Conservation (phyloP, 305 asterid species). For the Fraxinus angustifolia region DNA sequence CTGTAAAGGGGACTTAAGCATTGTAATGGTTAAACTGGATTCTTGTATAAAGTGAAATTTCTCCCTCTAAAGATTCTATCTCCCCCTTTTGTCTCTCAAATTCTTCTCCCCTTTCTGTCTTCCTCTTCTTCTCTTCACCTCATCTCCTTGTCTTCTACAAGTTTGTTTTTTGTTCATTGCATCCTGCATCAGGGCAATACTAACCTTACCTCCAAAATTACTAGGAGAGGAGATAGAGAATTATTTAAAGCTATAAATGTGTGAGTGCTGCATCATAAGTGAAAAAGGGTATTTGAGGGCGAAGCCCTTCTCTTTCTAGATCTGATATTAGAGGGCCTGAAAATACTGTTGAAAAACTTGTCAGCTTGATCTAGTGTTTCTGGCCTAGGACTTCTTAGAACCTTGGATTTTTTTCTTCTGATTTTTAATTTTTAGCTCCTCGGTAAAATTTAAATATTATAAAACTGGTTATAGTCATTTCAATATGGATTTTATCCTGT, state of each 20-base stretch:
- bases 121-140: neutral
- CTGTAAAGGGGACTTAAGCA: neutral
- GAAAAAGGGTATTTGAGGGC: neutral
- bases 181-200: neutral
- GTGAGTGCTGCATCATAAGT: neutral
- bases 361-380: neutral
- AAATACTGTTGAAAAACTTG: neutral
- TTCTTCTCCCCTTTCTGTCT: neutral
- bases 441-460: too few relatives aligned
- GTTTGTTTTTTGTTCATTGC: neutral
- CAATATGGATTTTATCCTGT: neutral
- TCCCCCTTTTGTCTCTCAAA: neutral
- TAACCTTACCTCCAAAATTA: neutral
- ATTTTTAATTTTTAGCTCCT: neutral
- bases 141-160: neutral
- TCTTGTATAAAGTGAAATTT: too few relatives aligned
- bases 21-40: neutral
- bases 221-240: neutral
- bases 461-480: neutral
- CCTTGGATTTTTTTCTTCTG: neutral
- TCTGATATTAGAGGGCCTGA: neutral
- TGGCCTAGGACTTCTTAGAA: neutral
- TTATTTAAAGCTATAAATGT: neutral
- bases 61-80: neutral
- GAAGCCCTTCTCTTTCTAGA: neutral